Conservation (phyloP, 2,329 filamentous ascomycete genomes). For the Talaromyces verruculosus region DNA sequence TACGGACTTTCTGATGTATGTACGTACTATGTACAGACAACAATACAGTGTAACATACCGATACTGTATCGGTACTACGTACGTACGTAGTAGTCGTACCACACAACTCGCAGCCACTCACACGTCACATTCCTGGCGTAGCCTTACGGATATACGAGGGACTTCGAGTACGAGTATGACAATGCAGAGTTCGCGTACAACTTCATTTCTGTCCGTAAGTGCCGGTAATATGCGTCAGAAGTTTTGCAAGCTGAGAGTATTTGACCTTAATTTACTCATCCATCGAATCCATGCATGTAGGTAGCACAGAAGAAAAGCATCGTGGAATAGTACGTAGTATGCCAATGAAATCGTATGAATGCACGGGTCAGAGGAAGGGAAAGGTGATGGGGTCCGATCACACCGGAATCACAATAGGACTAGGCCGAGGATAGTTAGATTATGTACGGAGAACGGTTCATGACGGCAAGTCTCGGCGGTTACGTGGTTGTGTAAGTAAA, state of each 20-base stretch:
- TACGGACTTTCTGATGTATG: background rate
- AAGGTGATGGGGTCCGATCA: conserved; percentile 7
- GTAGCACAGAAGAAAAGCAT: background rate
- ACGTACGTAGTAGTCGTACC: background rate
- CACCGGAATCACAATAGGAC: conserved; percentile 5
- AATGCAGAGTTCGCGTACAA: background rate
- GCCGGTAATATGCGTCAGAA: background rate
- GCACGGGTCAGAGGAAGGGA: background rate
- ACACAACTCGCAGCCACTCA: background rate
- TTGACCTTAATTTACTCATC: background rate
- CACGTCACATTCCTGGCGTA: conserved; percentile 11
- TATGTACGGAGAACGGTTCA: too few relatives aligned
- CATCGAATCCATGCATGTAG: background rate
- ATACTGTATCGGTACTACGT: conserved; percentile 3
- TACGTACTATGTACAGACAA: background rate
- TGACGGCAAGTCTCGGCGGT: background rate
- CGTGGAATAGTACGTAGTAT: background rate
- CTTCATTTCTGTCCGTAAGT: background rate
- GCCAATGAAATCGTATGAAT: background rate
- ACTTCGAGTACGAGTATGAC: background rate
- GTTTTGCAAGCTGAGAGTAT: background rate
- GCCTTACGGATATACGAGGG: background rate
- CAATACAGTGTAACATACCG: background rate
- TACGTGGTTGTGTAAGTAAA: background rate
- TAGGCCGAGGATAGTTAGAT: background rate